Percentiles rank a stretch among this genome's conserved stretches.
phyloP scores from a whole-genome alignment of 257 asterid species.

The Dorcoceras hygrometricum region DNA sequence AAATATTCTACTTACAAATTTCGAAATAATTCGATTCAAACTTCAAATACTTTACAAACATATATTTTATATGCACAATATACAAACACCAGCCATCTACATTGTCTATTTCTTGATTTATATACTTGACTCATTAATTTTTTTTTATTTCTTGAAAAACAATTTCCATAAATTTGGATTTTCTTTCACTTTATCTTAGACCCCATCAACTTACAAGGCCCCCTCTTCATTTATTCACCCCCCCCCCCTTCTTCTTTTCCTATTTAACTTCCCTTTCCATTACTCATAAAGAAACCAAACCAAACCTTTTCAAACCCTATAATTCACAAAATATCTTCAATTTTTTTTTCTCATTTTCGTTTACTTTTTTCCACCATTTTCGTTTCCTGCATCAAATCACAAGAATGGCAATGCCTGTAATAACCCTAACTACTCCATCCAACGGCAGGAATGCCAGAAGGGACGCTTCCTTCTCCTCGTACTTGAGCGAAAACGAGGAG shows the following conservation, averaged over 20 bases:
- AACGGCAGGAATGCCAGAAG: slow-evolving; percentile 18
- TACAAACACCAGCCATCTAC: neutral
- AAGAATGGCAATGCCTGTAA: slow-evolving; percentile 44
- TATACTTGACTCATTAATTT: too few relatives aligned
- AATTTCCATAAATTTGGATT: neutral
- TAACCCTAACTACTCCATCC: slow-evolving; percentile 37
- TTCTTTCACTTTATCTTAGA: neutral
- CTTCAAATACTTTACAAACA: too few relatives aligned
- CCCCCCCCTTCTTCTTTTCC: slow-evolving; percentile 6
- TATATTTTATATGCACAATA: too few relatives aligned
- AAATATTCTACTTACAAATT: too few relatives aligned
- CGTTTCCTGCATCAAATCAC: neutral
- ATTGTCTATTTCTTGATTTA: neutral
- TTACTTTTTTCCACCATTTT: neutral
- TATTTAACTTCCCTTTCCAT: neutral
- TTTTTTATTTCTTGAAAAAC: neutral
- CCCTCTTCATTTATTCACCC: slow-evolving; percentile 11
- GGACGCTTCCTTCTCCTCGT: slow-evolving; percentile 56
- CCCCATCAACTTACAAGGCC: neutral
- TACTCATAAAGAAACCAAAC: neutral
- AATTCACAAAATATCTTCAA: neutral
- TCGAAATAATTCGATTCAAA: too few relatives aligned
- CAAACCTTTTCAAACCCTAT: neutral
- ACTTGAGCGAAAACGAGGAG: slow-evolving; percentile 45
- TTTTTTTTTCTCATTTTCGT: neutral